Evolutionary conservation across 176 grass and related monocot genomes (phyloP).

Genomic region (Carex scoparia): DNA sequence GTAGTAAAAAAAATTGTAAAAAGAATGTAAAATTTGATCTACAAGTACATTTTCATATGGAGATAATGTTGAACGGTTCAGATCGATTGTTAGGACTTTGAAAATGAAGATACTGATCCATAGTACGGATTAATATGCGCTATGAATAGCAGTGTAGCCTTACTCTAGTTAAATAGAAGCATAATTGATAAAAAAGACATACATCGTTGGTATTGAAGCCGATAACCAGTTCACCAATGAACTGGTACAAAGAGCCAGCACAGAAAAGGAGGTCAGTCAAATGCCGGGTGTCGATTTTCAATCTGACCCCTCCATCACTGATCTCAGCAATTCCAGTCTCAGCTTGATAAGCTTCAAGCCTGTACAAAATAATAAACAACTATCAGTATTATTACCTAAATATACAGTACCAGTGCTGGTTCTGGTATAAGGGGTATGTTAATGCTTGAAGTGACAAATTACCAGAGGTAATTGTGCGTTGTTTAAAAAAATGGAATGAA

Average conservation of each 20-base stretch:
- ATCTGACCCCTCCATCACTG: constrained; percentile 27
- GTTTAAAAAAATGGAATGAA: background rate
- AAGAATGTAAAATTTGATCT: too few species aligned
- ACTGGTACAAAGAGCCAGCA: constrained; percentile 48
- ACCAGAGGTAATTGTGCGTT: background rate
- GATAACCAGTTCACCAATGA: constrained; percentile 73
- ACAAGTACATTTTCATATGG: too few species aligned
- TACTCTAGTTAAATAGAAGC: too few species aligned
- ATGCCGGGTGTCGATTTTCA: constrained; percentile 53
- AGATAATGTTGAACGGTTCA: too few species aligned
- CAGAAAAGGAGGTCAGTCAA: constrained; percentile 49
- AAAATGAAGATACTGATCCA: too few species aligned
- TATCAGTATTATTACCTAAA: background rate
- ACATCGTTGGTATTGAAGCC: constrained; percentile 29
- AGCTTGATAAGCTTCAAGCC: constrained; percentile 58
- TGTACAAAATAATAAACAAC: constrained; percentile 4
- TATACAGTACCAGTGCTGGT: too few species aligned
- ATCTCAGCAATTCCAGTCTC: constrained; percentile 48
- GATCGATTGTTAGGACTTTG: too few species aligned
- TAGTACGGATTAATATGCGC: too few species aligned
- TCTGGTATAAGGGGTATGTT: background rate
- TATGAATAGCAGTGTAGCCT: too few species aligned
- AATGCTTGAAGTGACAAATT: background rate
- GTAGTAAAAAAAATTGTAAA: too few species aligned
- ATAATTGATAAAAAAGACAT: background rate